Percentiles rank a stretch among this genome's conserved stretches.
phyloP scores from a whole-genome alignment of 2,329 filamentous ascomycete species.

The Colletotrichum kahawae region DNA sequence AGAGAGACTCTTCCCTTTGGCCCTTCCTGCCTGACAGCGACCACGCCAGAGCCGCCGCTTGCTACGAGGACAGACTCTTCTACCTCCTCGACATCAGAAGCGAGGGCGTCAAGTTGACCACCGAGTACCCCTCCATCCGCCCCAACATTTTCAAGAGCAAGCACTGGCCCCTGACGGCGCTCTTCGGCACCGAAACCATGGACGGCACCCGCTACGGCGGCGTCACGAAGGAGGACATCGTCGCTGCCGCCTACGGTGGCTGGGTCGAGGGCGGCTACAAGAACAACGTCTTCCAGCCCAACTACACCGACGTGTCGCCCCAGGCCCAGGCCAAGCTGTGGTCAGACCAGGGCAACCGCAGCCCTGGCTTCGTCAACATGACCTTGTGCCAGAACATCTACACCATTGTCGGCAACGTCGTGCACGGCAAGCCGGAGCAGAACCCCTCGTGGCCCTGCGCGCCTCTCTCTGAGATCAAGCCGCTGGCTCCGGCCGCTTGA shows the following conservation, averaged over 20 bases:
- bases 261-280: neutral
- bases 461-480: neutral
- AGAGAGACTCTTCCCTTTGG: neutral
- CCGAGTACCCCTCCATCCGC: neutral
- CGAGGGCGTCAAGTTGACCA: neutral
- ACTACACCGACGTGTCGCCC: constrained; percentile 33
- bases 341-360: constrained; percentile 26
- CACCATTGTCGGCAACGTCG: constrained; percentile 48
- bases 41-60: neutral
- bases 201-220: neutral
- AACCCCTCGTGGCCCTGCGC: neutral
- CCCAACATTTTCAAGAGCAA: neutral
- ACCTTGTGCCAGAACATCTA: constrained; percentile 40
- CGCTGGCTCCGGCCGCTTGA: neutral
- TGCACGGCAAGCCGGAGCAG: neutral
- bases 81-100: neutral
- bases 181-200: neutral
- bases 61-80: neutral
- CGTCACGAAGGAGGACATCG: neutral
- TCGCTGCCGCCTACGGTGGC: neutral
- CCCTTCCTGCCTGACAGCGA: neutral
- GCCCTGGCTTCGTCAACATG: constrained; percentile 53
- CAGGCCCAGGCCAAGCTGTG: constrained; percentile 38
- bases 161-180: neutral
- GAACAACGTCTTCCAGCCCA: neutral